phyloP scores from a whole-genome alignment of 306 rosid genomes.

The Biancaea sappan region DNA sequence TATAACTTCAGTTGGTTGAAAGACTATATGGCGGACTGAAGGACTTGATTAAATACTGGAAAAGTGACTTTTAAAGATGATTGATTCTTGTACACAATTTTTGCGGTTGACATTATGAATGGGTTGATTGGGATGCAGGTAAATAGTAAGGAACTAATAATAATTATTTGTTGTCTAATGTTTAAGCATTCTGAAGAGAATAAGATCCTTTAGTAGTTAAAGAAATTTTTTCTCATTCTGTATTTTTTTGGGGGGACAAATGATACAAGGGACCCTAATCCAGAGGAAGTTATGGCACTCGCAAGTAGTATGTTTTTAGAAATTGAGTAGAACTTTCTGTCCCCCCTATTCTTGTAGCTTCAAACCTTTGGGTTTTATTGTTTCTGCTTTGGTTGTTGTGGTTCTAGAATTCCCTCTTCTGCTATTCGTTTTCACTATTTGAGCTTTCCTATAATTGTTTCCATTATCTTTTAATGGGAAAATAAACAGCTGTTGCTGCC shows the following conservation, averaged over 20 bases:
- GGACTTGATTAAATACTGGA: not conserved
- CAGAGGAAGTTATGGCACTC: not conserved
- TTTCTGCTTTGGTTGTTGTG: constrained; percentile 16
- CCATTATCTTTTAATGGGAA: constrained; percentile 19
- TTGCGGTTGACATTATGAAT: not conserved
- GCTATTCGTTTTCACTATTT: not conserved
- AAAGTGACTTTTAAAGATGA: not conserved
- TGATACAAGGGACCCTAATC: not conserved
- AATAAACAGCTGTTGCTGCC: constrained; percentile 63
- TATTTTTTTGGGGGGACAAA: not conserved
- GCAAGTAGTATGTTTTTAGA: not conserved
- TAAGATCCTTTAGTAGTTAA: not conserved
- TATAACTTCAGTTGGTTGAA: not conserved
- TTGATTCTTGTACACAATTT: not conserved
- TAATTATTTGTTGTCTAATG: not conserved
- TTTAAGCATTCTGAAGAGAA: not conserved
- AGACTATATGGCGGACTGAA: not conserved
- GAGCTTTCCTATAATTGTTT: not conserved
- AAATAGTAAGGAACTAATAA: not conserved
- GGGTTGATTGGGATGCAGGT: not conserved
- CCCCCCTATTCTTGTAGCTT: constrained; percentile 10
- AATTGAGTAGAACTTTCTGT: constrained; percentile 4
- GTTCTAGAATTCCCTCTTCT: constrained; percentile 1
- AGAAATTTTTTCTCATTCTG: not conserved
- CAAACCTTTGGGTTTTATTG: not conserved